phyloP scores from a whole-genome alignment of 1,284 basidiomycete genomes.

The Trichosporon faecale region DNA sequence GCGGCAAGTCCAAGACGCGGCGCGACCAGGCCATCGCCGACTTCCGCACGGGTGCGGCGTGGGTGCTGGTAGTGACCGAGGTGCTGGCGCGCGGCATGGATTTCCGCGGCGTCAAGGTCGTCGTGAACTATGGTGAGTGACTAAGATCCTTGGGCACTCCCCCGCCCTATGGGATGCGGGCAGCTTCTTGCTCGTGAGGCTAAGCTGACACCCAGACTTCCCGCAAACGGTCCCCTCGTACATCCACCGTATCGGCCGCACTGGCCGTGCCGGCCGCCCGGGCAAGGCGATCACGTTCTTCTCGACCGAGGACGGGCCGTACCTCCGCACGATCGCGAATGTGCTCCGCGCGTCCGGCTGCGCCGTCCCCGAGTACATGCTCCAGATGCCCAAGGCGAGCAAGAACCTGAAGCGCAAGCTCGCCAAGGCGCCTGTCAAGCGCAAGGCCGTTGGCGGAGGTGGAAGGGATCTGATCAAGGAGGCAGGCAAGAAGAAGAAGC shows the following conservation, averaged over 20 bases:
- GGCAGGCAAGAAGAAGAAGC: constrained; percentile 70
- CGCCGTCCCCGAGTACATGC: constrained; percentile 83
- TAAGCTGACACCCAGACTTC: constrained; percentile 61
- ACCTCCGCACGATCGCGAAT: constrained; percentile 93
- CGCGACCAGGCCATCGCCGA: constrained; percentile 77
- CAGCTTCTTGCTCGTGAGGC: not conserved
- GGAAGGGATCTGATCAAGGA: constrained; percentile 64
- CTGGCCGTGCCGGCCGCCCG: constrained; percentile 85
- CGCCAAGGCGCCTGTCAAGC: constrained; percentile 69
- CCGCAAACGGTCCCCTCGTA: constrained; percentile 91
- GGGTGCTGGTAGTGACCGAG: constrained; percentile 90
- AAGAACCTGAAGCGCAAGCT: constrained; percentile 82
- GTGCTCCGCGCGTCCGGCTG: constrained; percentile 88
- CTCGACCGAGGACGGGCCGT: constrained; percentile 86
- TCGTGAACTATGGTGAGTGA: constrained; percentile 77
- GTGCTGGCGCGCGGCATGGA: constrained; percentile 97
- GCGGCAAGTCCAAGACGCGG: constrained; percentile 79
- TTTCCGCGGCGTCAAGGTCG: constrained; percentile 89
- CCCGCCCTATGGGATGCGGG: not conserved
- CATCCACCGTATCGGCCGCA: constrained; percentile 92
- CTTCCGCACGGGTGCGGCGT: constrained; percentile 82
- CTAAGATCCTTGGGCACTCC: too few relatives aligned
- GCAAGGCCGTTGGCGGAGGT: constrained; percentile 69
- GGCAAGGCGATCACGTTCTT: constrained; percentile 95
- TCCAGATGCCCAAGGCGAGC: constrained; percentile 78